Conservation (phyloP, 2,329 filamentous ascomycete species). For the Diaporthe helianthi region DNA sequence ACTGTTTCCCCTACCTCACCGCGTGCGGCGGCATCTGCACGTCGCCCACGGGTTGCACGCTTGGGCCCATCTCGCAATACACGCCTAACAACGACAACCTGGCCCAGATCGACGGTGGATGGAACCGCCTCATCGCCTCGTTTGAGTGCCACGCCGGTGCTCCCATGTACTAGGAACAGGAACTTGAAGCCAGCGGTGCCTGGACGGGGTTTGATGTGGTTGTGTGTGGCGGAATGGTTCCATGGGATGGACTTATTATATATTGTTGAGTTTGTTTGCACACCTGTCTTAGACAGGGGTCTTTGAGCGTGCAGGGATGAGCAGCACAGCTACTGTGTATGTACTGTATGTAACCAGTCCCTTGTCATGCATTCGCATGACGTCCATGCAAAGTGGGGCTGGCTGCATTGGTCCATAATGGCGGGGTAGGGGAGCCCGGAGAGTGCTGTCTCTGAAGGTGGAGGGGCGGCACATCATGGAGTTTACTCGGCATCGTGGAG, state of each 20-base stretch:
- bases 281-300: background rate
- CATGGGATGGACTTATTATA: background rate
- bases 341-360: too few relatives aligned
- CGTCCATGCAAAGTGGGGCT: slow-evolving; percentile 17
- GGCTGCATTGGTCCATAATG: background rate
- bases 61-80: slow-evolving; percentile 54
- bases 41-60: slow-evolving; percentile 60
- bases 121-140: slow-evolving; percentile 50
- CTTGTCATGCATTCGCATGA: slow-evolving; percentile 26
- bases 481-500: slow-evolving; percentile 35
- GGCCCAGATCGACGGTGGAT: slow-evolving; percentile 47
- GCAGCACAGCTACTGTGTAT: background rate
- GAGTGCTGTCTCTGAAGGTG: background rate
- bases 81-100: slow-evolving; percentile 57
- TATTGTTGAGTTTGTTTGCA: background rate
- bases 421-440: slow-evolving; percentile 25
- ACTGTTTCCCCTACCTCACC: slow-evolving; percentile 53
- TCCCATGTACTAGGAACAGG: too few relatives aligned
- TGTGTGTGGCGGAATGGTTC: background rate
- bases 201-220: background rate
- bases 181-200: background rate
- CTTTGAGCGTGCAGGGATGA: background rate
- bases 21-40: slow-evolving; percentile 54
- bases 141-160: slow-evolving; percentile 45
- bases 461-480: slow-evolving; percentile 30